Base-by-base conservation (phyloP, 352 stramenopile genomes). In the Phytophthora multivora region DNA sequence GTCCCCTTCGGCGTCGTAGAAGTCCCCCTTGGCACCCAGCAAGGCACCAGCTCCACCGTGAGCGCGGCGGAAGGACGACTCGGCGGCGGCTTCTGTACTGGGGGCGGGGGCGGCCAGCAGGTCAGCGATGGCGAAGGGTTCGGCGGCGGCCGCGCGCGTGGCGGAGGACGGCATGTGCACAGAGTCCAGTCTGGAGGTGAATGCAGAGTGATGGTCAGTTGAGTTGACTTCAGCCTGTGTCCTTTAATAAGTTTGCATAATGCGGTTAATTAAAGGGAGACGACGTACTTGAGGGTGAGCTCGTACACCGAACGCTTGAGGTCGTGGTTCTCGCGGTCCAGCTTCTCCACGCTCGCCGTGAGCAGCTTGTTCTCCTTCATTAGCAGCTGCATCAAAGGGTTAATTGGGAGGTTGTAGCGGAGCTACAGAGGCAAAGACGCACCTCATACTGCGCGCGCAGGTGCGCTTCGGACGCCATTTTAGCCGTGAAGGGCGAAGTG, bases 221-320 rank as follows among this genome's bases (percentile, higher is more conserved):
- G 9, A 25, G 9, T 18, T 41, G 56, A 61, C 52, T 57, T 73
- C 42, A 51, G 55, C 43, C 62, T 59, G 28, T 13, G 12, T 50
- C 16, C 8, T 38, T 2, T 65, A 8, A 16, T 65, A 8, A 16
- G 13, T 54, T 42, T 7, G 38, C 26, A 59, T 63, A 63, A 69
- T 65, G 35, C 26, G 4, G 42, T 19, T 63, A 51, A 31, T 11
- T 33, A 33, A 66, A 50, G 31, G 41, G 7, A 38, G 51, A 61
- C 51, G 30, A 10, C 35, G 55, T 61, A 95, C 86, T 93, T 95
- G 75, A 95, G 81, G 26, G 83, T 93, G 47, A 96, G 78, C 71
- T 96, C 88, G 60, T 90, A 96, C 39, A 96, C 88, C n/a, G 88
- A 96, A 63, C 84, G 81, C 76, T 96, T 96, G 59, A 96, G 83